Evolutionary conservation across 2,329 filamentous ascomycete species (phyloP).

Genomic region (Aspergillaceae sp.): DNA sequence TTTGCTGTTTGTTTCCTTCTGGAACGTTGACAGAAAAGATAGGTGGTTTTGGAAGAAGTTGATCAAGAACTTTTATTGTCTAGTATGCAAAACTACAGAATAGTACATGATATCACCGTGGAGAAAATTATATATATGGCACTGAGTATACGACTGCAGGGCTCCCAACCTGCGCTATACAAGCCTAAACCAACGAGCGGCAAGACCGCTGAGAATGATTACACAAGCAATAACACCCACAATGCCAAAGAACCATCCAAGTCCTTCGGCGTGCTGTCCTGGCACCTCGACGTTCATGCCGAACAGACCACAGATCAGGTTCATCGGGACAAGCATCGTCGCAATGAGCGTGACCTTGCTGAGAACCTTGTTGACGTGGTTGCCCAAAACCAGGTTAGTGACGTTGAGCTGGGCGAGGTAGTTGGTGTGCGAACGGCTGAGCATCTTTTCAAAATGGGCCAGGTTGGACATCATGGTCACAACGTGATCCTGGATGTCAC

Average conservation of each 20-base stretch:
- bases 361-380: conserved; percentile 76
- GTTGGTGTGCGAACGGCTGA: conserved; percentile 87
- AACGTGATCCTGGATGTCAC: conserved; percentile 97
- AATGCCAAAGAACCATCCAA: conserved; percentile 44
- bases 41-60: not conserved
- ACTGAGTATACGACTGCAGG: not conserved
- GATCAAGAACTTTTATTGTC: not conserved
- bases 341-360: conserved; percentile 93
- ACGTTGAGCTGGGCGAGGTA: conserved; percentile 92
- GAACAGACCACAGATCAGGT: conserved; percentile 64
- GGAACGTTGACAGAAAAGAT: too few species aligned
- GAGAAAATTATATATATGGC: too few species aligned
- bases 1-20: too few species aligned
- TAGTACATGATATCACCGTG: too few species aligned
- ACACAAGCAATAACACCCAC: conserved; percentile 38
- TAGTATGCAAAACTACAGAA: not conserved
- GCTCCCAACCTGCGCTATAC: conserved; percentile 19
- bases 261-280: conserved; percentile 25
- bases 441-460: conserved; percentile 93
- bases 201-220: conserved; percentile 29
- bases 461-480: conserved; percentile 98
- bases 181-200: conserved; percentile 36
- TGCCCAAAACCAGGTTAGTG: conserved; percentile 81
- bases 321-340: conserved; percentile 91
- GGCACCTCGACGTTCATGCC: conserved; percentile 45